phyloP scores from a whole-genome alignment of 2,329 filamentous ascomycete species.

The Colletotrichum neosansevieriae region DNA sequence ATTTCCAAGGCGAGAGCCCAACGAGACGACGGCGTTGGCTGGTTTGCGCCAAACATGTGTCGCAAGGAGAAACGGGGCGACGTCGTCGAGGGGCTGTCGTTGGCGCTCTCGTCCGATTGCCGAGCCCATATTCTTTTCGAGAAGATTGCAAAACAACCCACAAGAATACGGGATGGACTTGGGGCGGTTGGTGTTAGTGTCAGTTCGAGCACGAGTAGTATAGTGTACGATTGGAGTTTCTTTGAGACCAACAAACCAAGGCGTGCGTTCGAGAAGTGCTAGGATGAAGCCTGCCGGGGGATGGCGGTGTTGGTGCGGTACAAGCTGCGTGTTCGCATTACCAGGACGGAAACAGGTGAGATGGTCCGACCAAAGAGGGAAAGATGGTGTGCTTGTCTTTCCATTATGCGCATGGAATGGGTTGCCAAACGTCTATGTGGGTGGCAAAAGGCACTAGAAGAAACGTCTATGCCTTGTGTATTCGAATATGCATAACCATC shows the following conservation, averaged over 20 bases:
- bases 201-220: constrained; percentile 10
- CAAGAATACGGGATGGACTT: constrained; percentile 1
- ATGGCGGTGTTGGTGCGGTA: constrained; percentile 28
- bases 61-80: constrained; percentile 20
- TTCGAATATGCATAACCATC: background rate
- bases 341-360: constrained; percentile 14
- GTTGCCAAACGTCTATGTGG: constrained; percentile 8
- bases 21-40: constrained; percentile 17
- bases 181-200: background rate
- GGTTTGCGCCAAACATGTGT: constrained; percentile 30
- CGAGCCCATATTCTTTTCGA: background rate
- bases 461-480: background rate
- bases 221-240: background rate
- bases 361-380: constrained; percentile 20
- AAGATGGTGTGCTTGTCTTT: constrained; percentile 36
- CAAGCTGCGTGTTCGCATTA: constrained; percentile 29
- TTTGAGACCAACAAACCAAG: constrained; percentile 1
- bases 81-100: constrained; percentile 10
- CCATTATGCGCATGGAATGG: constrained; percentile 30
- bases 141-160: constrained; percentile 28
- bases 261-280: constrained; percentile 10
- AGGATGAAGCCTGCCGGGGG: constrained; percentile 27
- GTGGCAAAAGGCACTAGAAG: too few species aligned
- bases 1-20: constrained; percentile 3
- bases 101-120: constrained; percentile 23